Base-by-base conservation (phyloP, 2,329 filamentous ascomycete species). In the Diaporthe amygdali region DNA sequence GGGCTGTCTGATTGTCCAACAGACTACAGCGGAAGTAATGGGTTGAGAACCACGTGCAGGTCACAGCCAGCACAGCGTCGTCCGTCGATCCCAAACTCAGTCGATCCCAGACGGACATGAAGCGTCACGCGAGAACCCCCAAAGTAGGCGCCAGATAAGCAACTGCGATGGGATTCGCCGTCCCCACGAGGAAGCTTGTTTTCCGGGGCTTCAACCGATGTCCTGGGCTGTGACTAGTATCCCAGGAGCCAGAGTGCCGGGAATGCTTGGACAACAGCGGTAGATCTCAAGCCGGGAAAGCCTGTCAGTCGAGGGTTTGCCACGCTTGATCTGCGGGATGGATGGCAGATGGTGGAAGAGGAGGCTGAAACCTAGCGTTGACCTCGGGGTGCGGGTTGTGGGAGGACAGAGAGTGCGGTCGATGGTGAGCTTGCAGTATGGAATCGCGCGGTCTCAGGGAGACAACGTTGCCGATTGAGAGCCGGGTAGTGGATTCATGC, bases 41-140 rank as follows among this genome's bases (percentile, higher is more conserved):
- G 71, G 71, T 55, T 72, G 63, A 73, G 71, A 49, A 64, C 61
- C 46, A 68, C 30, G 30, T 46, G 34, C 37, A 54, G 52, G 51
- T 67, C 37, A 46, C 17, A 61, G 47, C 20, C 56, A 61, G 54
- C 27, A 30, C 37, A n/a, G n/a, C n/a, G n/a, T n/a, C n/a, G n/a
- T 61, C 30, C 69, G 72, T 69, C 70, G 70, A 74, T 73, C 74
- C 67, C 68, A 71, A 59, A 75, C 59, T 56, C 34, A 70, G 72
- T 69, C 70, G 71, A 74, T 74, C 74, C 68, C 70, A 71, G 67
- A 75, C 73, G 63, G 47, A 76, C 74, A 75, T 75, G 74, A 74
- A 76, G 75, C 74, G 73, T 44, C 59, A 70, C 54, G 51, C 44
- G 14, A 44, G 32, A 63, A 47, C 49, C 12, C 52, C 56, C 41